phyloP scores from a whole-genome alignment of 2,329 filamentous ascomycete genomes.

The Helicocarpus griseus region DNA sequence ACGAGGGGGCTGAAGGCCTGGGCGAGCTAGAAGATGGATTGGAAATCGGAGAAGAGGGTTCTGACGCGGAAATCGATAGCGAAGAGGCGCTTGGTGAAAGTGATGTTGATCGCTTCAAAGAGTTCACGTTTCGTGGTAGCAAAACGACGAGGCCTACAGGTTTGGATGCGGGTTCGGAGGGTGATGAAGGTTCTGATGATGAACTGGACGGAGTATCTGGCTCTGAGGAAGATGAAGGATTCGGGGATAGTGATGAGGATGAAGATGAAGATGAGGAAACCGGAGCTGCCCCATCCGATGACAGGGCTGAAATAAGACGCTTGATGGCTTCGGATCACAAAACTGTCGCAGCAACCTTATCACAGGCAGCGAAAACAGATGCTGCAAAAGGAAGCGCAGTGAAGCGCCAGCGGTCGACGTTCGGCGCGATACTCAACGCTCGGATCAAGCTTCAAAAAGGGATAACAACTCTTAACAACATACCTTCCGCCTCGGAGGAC shows the following conservation, averaged over 20 bases:
- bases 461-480: constrained; percentile 68
- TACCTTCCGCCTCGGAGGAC: constrained; percentile 42
- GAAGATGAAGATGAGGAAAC: constrained; percentile 17
- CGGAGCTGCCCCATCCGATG: constrained; percentile 20
- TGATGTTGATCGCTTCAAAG: constrained; percentile 15
- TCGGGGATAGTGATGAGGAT: constrained; percentile 18
- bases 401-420: constrained; percentile 72
- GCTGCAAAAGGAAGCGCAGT: constrained; percentile 78
- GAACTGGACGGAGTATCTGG: constrained; percentile 17
- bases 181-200: constrained; percentile 17
- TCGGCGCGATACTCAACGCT: constrained; percentile 79
- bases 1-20: constrained; percentile 11
- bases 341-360: constrained; percentile 53
- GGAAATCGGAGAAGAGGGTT: background rate
- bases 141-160: constrained; percentile 9
- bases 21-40: constrained; percentile 14
- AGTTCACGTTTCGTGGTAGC: constrained; percentile 16
- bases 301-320: constrained; percentile 53
- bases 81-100: constrained; percentile 21
- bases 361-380: constrained; percentile 63
- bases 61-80: constrained; percentile 8
- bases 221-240: constrained; percentile 21
- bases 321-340: constrained; percentile 61
- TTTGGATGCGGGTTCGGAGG: constrained; percentile 6
- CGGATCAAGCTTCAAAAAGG: constrained; percentile 91